Base-by-base conservation (phyloP, 805 yeast species). In the Cyberlindnera mrakii region DNA sequence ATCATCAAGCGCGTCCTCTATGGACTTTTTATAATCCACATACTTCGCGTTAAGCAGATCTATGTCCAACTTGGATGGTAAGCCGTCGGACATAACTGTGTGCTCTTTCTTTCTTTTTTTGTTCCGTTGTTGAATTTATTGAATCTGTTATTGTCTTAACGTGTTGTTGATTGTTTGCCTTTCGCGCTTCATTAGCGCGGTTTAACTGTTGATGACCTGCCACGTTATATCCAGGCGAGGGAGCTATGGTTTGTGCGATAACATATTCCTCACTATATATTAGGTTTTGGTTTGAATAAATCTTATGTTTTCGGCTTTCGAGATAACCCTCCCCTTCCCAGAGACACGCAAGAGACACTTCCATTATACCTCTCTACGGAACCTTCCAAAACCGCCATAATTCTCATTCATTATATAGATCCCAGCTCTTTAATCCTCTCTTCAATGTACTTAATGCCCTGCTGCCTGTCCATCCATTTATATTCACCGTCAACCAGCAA, bases 401-500 rank as follows among this genome's bases (percentile, higher is more conserved):
- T 23, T 4, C 27, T n/a, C 27, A 23, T 23, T 23, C 27, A 23
- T 23, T 33, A 33, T 13, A 33, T 23, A 11, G 35, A 33, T 35
- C 39, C 40, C 33, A 49, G 36, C 15, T 23, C 34, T 5, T 29
- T n/a, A 10, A 50, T 45, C 43, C 43, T 37, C 35, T 27, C 33
- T 33, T 39, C 27, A 1, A 48, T 35, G 14, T 32, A 15, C 18
- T 33, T 33, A 7, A 49, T 18, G 10, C 53, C 55, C 34, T 49
- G 44, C 3, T 32, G 27, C 16, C 18, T 36, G 3, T 31, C 27
- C 15, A 39, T 42, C 9, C 30, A 32, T 35, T 33, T 36, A 25
- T 34, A 30, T 16, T 42, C 17, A 1, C 50, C 52, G 14, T 46
- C 50, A 11, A 50, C 38, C 13, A 50, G 49, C 1, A 51, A 32